A percentile compares a stretch with the other conserved stretches of the same genome.
These are phyloP conservation scores for Sphaerosporella brunnea DNA, from an alignment of 495 filamentous ascomycete species.

Conservation along the genomic window DNA sequence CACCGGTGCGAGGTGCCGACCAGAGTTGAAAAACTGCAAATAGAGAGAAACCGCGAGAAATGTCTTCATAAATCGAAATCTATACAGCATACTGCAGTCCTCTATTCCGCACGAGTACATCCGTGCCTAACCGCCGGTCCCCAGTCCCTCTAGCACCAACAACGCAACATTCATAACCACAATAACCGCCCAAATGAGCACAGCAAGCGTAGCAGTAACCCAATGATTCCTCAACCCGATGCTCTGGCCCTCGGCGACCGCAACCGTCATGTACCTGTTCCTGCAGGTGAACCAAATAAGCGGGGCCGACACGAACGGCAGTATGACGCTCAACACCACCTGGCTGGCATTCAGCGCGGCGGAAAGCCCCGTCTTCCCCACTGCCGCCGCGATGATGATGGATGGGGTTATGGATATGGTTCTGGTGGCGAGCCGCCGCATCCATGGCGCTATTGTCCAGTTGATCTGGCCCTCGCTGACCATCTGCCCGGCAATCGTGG, in stretches of 20 bases:
- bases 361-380: slow-evolving; percentile 51
- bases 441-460: slow-evolving; percentile 53
- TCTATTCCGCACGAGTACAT: no score
- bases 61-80: no score
- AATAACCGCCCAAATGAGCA: slow-evolving; percentile 50
- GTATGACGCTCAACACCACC: slow-evolving; percentile 59
- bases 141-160: slow-evolving; percentile 47
- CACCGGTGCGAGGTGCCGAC: no score
- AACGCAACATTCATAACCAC: slow-evolving; percentile 56
- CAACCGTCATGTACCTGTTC: slow-evolving; percentile 64
- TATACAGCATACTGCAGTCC: no score
- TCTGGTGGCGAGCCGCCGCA: slow-evolving; percentile 51
- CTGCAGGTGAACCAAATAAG: slow-evolving; percentile 76
- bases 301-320: slow-evolving; percentile 69
- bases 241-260: slow-evolving; percentile 11
- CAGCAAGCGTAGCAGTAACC: slow-evolving; percentile 36
- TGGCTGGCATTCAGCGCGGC: slow-evolving; percentile 61
- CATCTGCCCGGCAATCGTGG: slow-evolving; percentile 73
- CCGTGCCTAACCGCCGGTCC: no score
- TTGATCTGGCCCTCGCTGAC: slow-evolving; percentile 60
- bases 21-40: no score
- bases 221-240: slow-evolving; percentile 33
- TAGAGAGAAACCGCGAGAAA: no score
- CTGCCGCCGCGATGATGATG: slow-evolving; percentile 66
- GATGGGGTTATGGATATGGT: slow-evolving; percentile 61